phyloP scores from a whole-genome alignment of 768 basidiomycete species.

The Termitomyces sp. region DNA sequence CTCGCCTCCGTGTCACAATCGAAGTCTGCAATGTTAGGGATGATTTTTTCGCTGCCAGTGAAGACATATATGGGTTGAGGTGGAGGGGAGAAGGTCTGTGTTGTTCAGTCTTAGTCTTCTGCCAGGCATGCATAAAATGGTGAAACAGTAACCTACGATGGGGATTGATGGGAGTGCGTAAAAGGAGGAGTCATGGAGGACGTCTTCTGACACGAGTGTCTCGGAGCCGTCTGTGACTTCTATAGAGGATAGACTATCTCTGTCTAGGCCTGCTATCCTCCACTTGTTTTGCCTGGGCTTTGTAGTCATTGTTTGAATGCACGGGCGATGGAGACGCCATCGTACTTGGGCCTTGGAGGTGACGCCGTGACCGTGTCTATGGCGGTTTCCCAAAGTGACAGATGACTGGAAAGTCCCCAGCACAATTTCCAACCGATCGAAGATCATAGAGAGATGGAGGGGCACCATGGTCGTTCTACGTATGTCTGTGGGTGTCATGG shows the following conservation, averaged over 20 bases:
- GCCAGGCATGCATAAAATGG: neutral
- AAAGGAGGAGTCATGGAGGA: neutral
- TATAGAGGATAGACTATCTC: constrained; percentile 1
- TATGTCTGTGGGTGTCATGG: neutral
- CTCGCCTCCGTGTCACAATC: constrained; percentile 1
- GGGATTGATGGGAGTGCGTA: neutral
- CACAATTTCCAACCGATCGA: constrained; percentile 4
- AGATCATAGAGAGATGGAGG: constrained; percentile 3
- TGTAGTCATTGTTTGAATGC: neutral
- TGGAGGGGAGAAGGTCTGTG: neutral
- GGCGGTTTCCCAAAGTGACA: neutral
- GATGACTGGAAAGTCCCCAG: constrained; percentile 5
- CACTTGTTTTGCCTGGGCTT: neutral
- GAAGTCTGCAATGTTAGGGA: constrained; percentile 12
- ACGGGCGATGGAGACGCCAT: constrained; percentile 5
- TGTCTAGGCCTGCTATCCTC: constrained; percentile 1
- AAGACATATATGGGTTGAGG: constrained; percentile 1
- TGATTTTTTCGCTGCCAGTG: constrained; percentile 8
- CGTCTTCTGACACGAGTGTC: constrained; percentile 2
- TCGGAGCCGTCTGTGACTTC: constrained; percentile 8
- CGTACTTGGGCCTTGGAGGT: neutral
- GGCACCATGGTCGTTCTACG: neutral
- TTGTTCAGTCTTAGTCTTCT: neutral
- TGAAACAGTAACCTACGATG: neutral
- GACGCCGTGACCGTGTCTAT: neutral